Percentiles rank a stretch among this genome's conserved stretches.
Conservation (phyloP, 2,329 filamentous ascomycete species). For the Calonectria leucothoes region DNA sequence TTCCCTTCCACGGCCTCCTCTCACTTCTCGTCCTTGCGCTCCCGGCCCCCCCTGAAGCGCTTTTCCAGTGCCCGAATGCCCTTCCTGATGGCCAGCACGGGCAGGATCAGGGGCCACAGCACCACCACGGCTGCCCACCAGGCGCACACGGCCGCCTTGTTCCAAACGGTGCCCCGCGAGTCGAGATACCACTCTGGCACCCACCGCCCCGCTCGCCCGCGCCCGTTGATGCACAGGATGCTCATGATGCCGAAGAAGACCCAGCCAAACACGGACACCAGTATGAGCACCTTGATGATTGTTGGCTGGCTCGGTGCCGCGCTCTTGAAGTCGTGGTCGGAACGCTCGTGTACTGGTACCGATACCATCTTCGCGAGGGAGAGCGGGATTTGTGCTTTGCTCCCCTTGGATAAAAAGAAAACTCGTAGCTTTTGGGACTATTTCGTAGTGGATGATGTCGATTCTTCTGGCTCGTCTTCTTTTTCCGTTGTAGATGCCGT, state of each 20-base stretch:
- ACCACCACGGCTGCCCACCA: constrained; percentile 47
- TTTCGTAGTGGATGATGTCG: neutral
- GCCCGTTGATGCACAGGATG: constrained; percentile 46
- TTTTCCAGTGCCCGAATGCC: constrained; percentile 54
- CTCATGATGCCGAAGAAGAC: constrained; percentile 46
- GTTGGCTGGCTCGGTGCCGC: constrained; percentile 12
- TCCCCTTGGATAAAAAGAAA: neutral
- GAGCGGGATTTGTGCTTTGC: neutral
- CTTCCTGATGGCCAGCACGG: constrained; percentile 78
- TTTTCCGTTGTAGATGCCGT: neutral
- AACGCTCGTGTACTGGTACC: neutral
- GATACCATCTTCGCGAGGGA: neutral
- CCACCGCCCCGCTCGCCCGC: constrained; percentile 44
- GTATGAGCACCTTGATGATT: constrained; percentile 38
- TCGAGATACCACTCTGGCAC: constrained; percentile 50
- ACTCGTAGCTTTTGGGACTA: neutral
- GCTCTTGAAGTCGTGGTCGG: constrained; percentile 23
- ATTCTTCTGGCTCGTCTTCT: neutral
- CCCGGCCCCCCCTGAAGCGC: constrained; percentile 57
- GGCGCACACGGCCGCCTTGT: constrained; percentile 34
- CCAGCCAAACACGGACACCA: constrained; percentile 44
- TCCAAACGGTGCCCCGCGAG: constrained; percentile 29
- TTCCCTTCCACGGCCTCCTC: constrained; percentile 44
- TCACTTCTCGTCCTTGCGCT: constrained; percentile 51
- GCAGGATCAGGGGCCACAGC: constrained; percentile 69